Evolutionary conservation across 2,329 filamentous ascomycete genomes (phyloP).

Genomic region (Penicillium brasilianum): DNA sequence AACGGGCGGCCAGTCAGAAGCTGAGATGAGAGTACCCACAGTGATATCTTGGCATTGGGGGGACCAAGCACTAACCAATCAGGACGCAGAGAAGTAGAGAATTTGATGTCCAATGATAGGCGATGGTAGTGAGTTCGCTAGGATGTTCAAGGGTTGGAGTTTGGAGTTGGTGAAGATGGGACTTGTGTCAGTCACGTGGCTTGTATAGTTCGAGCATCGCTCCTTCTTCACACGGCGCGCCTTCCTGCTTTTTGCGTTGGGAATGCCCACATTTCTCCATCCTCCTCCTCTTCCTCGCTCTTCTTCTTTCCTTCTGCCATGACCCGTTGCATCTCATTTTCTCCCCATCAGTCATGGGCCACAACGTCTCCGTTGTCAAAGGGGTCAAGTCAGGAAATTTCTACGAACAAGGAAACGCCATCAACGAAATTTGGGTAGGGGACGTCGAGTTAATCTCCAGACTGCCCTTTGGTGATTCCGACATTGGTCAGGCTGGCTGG

Average conservation of each 20-base stretch:
- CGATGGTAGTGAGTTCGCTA: not conserved
- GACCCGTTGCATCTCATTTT: not conserved
- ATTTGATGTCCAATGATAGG: not conserved
- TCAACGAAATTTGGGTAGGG: constrained; percentile 47
- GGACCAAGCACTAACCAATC: constrained; percentile 1
- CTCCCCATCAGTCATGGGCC: constrained; percentile 34
- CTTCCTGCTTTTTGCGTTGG: not conserved
- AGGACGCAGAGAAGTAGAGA: not conserved
- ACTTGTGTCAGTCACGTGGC: not conserved
- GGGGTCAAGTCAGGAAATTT: constrained; percentile 44
- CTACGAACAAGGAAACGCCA: constrained; percentile 43
- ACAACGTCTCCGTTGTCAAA: constrained; percentile 41
- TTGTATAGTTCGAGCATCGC: not conserved
- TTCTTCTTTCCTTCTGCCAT: not conserved
- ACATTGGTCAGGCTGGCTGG: constrained; percentile 46
- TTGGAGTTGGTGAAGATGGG: not conserved
- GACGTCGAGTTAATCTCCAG: constrained; percentile 45
- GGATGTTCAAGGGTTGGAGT: not conserved
- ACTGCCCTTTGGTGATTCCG: constrained; percentile 46
- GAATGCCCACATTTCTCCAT: not conserved
- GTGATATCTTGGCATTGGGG: constrained; percentile 8
- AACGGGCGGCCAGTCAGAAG: constrained; percentile 26
- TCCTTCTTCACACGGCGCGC: too few relatives aligned
- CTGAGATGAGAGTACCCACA: constrained; percentile 4
- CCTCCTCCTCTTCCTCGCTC: not conserved